phyloP scores from a whole-genome alignment of 805 yeast genomes.

The Tetrapisispora fleetii region DNA sequence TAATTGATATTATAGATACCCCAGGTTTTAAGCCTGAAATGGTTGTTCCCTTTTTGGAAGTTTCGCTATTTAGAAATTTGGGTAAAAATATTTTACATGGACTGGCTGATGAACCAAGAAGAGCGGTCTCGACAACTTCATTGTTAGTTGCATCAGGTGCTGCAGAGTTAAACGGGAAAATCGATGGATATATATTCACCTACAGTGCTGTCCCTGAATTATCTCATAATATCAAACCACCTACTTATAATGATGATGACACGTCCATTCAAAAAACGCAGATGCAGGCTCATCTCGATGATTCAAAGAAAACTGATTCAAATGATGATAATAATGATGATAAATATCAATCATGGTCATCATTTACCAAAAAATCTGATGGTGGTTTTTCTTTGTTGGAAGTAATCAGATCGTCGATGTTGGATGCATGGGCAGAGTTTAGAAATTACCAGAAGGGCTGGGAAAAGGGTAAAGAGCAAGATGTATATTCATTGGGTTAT shows the following conservation, averaged over 20 bases:
- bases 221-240: conserved; percentile 36
- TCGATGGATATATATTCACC: conserved; percentile 65
- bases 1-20: conserved; percentile 63
- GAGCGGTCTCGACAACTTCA: conserved; percentile 56
- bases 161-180: conserved; percentile 61
- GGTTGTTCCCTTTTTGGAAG: conserved; percentile 68
- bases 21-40: conserved; percentile 59
- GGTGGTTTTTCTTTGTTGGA: conserved; percentile 28
- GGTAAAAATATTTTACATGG: conserved; percentile 51
- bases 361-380: conserved; percentile 6
- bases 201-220: conserved; percentile 59
- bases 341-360: conserved; percentile 8
- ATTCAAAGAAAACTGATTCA: neutral
- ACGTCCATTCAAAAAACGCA: neutral
- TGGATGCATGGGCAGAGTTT: conserved; percentile 69
- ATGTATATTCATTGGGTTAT: conserved; percentile 49
- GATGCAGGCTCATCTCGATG: neutral
- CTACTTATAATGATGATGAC: conserved; percentile 20
- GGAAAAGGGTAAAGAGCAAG: conserved; percentile 59
- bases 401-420: conserved; percentile 45
- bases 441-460: conserved; percentile 44
- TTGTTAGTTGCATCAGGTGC: conserved; percentile 71
- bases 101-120: conserved; percentile 52
- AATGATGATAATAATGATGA: neutral
- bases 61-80: conserved; percentile 52